phyloP scores from a whole-genome alignment of 176 grass and related monocot genomes.

The Zoysia pacifica region DNA sequence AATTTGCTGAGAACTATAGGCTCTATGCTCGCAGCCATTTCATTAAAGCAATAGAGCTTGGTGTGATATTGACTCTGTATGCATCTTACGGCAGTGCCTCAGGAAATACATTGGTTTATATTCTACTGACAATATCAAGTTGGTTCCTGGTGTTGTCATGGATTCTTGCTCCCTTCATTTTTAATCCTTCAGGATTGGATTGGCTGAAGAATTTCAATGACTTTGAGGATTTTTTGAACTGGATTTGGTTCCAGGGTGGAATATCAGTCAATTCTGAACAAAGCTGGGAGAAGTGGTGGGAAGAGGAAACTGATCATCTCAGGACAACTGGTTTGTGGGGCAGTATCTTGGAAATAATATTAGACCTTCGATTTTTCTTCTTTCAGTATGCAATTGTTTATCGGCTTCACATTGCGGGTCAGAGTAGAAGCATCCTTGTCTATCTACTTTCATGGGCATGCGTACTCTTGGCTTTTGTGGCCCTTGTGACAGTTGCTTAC shows the following conservation, averaged over 20 bases:
- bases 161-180: conserved; percentile 87
- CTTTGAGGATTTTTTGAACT: conserved; percentile 88
- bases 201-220: conserved; percentile 98
- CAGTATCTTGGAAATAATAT: conserved; percentile 77
- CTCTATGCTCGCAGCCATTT: conserved; percentile 91
- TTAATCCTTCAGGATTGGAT: conserved; percentile 93
- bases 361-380: conserved; percentile 92
- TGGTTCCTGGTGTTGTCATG: conserved; percentile 93
- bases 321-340: conserved; percentile 86
- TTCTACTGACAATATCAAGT: conserved; percentile 80
- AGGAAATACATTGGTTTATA: conserved; percentile 80
- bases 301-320: conserved; percentile 88
- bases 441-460: conserved; percentile 88
- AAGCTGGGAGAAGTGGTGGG: conserved; percentile 95
- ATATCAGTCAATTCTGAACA: conserved; percentile 80
- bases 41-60: conserved; percentile 89
- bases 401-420: conserved; percentile 65
- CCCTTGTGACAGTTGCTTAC: conserved; percentile 75
- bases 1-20: conserved; percentile 90
- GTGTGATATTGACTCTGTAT: conserved; percentile 84
- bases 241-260: conserved; percentile 84
- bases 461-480: conserved; percentile 63
- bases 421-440: conserved; percentile 79
- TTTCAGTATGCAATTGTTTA: conserved; percentile 95
- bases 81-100: conserved; percentile 63